These are phyloP conservation scores for Primulina tabacum DNA, from an alignment of 257 asterid genomes.

Conservation along the genomic window DNA sequence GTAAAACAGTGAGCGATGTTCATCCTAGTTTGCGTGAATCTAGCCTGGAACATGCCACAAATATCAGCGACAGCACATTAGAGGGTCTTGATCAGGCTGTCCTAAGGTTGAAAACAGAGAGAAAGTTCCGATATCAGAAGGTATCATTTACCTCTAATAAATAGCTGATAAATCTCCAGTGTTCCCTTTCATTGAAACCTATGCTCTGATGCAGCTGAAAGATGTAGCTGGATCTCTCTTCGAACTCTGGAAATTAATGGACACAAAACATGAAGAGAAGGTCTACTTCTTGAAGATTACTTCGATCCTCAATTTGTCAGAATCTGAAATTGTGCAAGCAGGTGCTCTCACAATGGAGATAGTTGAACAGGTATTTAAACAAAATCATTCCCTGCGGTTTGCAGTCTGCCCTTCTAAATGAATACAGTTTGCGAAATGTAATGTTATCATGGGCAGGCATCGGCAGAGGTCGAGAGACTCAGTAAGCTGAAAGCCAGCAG, in stretches of 20 bases:
- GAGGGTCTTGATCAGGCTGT: slow-evolving; percentile 78
- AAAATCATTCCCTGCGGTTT: slow-evolving; percentile 1
- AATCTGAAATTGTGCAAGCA: slow-evolving; percentile 60
- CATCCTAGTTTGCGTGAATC: slow-evolving; percentile 84
- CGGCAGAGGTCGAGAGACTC: slow-evolving; percentile 86
- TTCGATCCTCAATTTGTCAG: slow-evolving; percentile 53
- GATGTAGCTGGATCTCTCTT: slow-evolving; percentile 64
- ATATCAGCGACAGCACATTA: slow-evolving; percentile 70
- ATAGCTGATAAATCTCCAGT: slow-evolving; percentile 12
- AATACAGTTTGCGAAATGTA: slow-evolving; percentile 3
- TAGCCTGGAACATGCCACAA: slow-evolving; percentile 57
- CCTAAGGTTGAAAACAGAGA: slow-evolving; percentile 64
- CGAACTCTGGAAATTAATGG: slow-evolving; percentile 94
- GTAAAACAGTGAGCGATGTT: slow-evolving; percentile 67
- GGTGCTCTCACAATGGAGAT: slow-evolving; percentile 68
- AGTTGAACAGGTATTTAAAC: slow-evolving; percentile 60
- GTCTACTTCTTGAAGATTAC: slow-evolving; percentile 48
- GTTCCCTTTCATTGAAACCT: slow-evolving; percentile 27
- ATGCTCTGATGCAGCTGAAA: slow-evolving; percentile 59
- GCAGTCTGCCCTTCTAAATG: slow-evolving; percentile 11
- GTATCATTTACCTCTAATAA: slow-evolving; percentile 35
- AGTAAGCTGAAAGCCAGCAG: slow-evolving; percentile 77
- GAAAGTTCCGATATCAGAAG: slow-evolving; percentile 74
- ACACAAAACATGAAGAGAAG: slow-evolving; percentile 60
- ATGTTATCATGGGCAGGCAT: slow-evolving; percentile 39